Percentiles rank a stretch among this genome's conserved stretches.
These are phyloP conservation scores for Podospora appendiculata DNA, from an alignment of 495 filamentous ascomycete species.

Conservation along the genomic window DNA sequence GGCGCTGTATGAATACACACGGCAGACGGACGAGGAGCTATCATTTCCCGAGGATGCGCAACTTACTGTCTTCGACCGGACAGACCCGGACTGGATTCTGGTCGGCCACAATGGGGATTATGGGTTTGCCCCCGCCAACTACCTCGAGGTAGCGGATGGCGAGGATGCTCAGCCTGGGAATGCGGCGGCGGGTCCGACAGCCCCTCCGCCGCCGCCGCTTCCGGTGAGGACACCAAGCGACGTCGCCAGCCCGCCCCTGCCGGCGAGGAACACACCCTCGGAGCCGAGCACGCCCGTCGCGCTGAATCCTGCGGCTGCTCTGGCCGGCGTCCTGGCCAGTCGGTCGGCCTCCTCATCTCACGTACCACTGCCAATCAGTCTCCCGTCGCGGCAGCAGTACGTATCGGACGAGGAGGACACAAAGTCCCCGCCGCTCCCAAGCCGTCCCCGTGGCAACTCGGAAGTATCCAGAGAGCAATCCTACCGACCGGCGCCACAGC, in stretches of 20 bases:
- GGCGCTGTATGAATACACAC: slow-evolving; percentile 90
- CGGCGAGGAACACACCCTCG: slow-evolving; percentile 21
- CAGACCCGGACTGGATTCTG: slow-evolving; percentile 94
- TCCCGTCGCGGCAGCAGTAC: slow-evolving; percentile 14
- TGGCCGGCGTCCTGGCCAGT: slow-evolving; percentile 64
- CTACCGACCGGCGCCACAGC: slow-evolving; percentile 29
- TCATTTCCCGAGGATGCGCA: slow-evolving; percentile 87
- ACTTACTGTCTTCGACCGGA: slow-evolving; percentile 78
- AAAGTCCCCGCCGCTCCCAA: slow-evolving; percentile 51
- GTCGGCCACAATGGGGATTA: slow-evolving; percentile 79
- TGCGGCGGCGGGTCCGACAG: slow-evolving; percentile 10
- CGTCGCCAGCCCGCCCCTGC: slow-evolving; percentile 26
- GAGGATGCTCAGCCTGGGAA: slow-evolving; percentile 18
- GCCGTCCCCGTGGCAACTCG: slow-evolving; percentile 57
- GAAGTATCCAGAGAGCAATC: slow-evolving; percentile 45
- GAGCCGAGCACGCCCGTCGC: slow-evolving; percentile 26
- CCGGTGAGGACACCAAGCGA: slow-evolving; percentile 22
- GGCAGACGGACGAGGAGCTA: slow-evolving; percentile 96
- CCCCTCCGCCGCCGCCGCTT: slow-evolving; percentile 21
- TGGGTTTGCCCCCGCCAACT: slow-evolving; percentile 96
- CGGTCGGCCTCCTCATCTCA: slow-evolving; percentile 16
- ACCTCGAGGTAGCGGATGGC: slow-evolving; percentile 61
- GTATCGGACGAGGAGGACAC: slow-evolving; percentile 21
- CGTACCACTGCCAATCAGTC: slow-evolving; percentile 13
- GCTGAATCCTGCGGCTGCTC: slow-evolving; percentile 60